A percentile compares a stretch with the other conserved stretches of the same genome.
Conservation (phyloP, 202 grass and related monocot genomes). For the Carex arenaria region DNA sequence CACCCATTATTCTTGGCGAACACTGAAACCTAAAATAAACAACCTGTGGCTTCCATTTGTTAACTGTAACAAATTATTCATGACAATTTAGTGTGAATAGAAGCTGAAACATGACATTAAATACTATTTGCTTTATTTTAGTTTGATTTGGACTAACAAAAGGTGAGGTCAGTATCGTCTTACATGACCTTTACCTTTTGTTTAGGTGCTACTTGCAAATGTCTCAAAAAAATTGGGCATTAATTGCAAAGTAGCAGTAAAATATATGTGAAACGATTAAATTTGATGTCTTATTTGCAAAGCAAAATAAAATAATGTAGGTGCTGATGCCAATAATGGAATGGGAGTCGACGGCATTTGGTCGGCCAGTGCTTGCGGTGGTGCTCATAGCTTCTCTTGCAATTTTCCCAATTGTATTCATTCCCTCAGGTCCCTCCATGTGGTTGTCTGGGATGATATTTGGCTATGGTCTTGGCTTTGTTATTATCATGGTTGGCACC, state of each 20-base stretch:
- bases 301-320: constrained; percentile 22
- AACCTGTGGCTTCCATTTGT: not conserved
- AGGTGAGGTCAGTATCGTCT: not conserved
- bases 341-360: constrained; percentile 91
- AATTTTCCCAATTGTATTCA: constrained; percentile 57
- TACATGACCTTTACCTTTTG: not conserved
- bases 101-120: not conserved
- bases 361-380: constrained; percentile 42
- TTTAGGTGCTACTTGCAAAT: not conserved
- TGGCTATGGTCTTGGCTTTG: constrained; percentile 74
- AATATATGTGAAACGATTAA: not conserved
- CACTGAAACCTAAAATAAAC: not conserved
- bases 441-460: constrained; percentile 89
- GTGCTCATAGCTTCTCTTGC: constrained; percentile 72
- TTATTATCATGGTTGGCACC: constrained; percentile 79
- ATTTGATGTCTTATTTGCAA: not conserved
- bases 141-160: not conserved
- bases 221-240: not conserved
- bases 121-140: not conserved
- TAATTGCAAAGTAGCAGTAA: not conserved
- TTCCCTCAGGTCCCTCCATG: constrained; percentile 84
- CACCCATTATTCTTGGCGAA: not conserved
- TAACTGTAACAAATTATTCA: not conserved
- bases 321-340: constrained; percentile 74
- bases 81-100: not conserved